Evolutionary conservation across 331 rosid species (phyloP).

Genomic region (Telfairia occidentalis): DNA sequence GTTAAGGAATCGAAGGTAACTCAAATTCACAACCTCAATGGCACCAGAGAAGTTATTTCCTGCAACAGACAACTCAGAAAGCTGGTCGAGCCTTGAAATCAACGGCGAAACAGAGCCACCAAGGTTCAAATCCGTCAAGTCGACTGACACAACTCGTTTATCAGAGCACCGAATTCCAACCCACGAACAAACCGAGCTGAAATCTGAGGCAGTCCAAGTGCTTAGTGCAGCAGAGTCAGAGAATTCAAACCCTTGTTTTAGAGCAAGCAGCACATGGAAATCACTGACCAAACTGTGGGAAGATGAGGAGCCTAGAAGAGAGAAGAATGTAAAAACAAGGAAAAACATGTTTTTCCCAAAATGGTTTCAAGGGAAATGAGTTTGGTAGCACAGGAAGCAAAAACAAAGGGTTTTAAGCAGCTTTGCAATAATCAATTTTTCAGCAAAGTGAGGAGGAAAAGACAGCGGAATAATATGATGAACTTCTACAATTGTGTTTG

Average conservation of each 20-base stretch:
- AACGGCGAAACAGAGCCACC: constrained; percentile 59
- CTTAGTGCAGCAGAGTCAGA: constrained; percentile 13
- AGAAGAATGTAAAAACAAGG: constrained; percentile 37
- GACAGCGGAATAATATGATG: constrained; percentile 33
- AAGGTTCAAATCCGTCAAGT: constrained; percentile 50
- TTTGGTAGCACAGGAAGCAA: constrained; percentile 38
- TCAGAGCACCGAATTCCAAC: constrained; percentile 44
- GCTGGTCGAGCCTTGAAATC: constrained; percentile 41
- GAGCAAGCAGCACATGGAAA: constrained; percentile 42
- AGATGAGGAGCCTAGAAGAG: constrained; percentile 33
- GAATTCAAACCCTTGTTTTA: constrained; percentile 53
- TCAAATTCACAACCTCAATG: constrained; percentile 38
- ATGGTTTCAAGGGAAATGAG: constrained; percentile 29
- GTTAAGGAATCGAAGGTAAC: constrained; percentile 45
- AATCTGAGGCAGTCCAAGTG: constrained; percentile 41
- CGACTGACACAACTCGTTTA: constrained; percentile 43
- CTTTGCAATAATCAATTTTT: constrained; percentile 30
- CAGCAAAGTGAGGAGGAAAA: constrained; percentile 31
- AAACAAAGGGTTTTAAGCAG: constrained; percentile 35
- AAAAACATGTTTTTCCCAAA: constrained; percentile 31
- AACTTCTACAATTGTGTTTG: constrained; percentile 38
- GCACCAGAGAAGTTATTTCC: constrained; percentile 48
- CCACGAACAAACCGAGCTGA: constrained; percentile 66
- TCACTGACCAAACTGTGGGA: constrained; percentile 45
- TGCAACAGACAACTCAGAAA: constrained; percentile 39